Percentiles rank a stretch among this genome's conserved stretches.
These are phyloP conservation scores for Parachlorella kessleri DNA, from an alignment of 139 green algal species.

Conservation along the genomic window DNA sequence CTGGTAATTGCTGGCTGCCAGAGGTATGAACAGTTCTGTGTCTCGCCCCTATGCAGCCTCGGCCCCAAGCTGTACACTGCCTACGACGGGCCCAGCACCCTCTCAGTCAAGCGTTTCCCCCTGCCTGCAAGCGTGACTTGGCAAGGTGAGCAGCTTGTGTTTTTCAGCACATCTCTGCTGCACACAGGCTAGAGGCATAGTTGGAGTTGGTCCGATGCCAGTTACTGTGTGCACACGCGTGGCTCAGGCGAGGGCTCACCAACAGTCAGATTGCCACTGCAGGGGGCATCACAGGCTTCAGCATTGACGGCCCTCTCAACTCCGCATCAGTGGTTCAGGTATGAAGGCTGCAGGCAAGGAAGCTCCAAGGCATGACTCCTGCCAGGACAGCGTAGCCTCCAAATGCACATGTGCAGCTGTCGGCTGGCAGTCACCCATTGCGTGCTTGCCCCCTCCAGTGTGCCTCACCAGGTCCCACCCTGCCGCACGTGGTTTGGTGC, in stretches of 20 bases:
- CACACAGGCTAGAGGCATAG: no score
- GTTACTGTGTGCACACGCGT: no score
- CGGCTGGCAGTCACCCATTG: no score
- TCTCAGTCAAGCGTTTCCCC: slow-evolving; percentile 8
- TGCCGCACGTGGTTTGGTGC: not conserved
- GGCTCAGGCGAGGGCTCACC: no score
- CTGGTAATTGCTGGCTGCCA: no score
- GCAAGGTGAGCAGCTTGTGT: not conserved
- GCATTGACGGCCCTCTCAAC: slow-evolving; percentile 22
- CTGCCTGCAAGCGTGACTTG: not conserved
- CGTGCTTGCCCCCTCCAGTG: not conserved
- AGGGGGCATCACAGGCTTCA: slow-evolving; percentile 34
- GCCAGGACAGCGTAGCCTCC: no score
- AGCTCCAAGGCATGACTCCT: no score
- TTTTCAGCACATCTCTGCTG: no score
- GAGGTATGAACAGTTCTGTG: no score
- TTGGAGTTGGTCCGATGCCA: no score
- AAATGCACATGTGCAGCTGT: no score
- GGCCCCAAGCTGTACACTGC: slow-evolving; percentile 41
- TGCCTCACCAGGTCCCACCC: not conserved
- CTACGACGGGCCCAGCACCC: slow-evolving; percentile 6
- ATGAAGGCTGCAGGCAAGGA: no score
- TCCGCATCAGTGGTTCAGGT: slow-evolving; percentile 35
- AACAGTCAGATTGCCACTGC: not conserved
- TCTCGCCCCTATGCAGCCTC: slow-evolving; percentile 9